Evolutionary conservation across 805 yeast species (phyloP).

Genomic region (Kodamaea laetipori): DNA sequence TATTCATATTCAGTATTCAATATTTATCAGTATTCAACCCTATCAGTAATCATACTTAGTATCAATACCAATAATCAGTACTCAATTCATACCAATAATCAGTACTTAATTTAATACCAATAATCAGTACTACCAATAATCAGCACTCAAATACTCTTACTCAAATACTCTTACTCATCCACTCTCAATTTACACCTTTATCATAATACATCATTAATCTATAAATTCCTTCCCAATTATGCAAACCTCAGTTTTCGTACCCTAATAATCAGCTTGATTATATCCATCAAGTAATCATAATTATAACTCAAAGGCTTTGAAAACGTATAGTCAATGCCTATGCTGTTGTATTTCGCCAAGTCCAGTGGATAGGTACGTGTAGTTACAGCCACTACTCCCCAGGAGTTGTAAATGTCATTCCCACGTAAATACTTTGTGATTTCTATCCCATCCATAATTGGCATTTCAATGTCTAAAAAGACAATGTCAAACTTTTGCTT

Average conservation of each 20-base stretch:
- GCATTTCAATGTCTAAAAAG: constrained; percentile 50
- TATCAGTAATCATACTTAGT: too few relatives aligned
- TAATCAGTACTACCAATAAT: too few relatives aligned
- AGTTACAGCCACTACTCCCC: constrained; percentile 45
- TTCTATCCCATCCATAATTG: constrained; percentile 41
- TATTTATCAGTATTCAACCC: too few relatives aligned
- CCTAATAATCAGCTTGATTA: constrained; percentile 20
- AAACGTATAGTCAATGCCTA: constrained; percentile 45
- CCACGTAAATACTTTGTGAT: constrained; percentile 25
- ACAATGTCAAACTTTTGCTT: constrained; percentile 29
- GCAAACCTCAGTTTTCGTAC: constrained; percentile 6
- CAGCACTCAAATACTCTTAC: too few relatives aligned
- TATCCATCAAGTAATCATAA: constrained; percentile 21
- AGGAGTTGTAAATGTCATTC: constrained; percentile 16
- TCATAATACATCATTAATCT: too few relatives aligned
- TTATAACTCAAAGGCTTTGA: constrained; percentile 39
- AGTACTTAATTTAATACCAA: too few relatives aligned
- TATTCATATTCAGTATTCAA: too few relatives aligned
- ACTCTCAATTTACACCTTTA: neutral
- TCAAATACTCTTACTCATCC: neutral
- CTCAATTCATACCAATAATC: too few relatives aligned
- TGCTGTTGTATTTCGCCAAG: constrained; percentile 29
- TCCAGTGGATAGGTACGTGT: constrained; percentile 33
- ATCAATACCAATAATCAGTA: too few relatives aligned
- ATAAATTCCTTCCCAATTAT: neutral